These are phyloP conservation scores for Cladophialophora chaetospira DNA, from an alignment of 2,329 filamentous ascomycete species.

Conservation along the genomic window DNA sequence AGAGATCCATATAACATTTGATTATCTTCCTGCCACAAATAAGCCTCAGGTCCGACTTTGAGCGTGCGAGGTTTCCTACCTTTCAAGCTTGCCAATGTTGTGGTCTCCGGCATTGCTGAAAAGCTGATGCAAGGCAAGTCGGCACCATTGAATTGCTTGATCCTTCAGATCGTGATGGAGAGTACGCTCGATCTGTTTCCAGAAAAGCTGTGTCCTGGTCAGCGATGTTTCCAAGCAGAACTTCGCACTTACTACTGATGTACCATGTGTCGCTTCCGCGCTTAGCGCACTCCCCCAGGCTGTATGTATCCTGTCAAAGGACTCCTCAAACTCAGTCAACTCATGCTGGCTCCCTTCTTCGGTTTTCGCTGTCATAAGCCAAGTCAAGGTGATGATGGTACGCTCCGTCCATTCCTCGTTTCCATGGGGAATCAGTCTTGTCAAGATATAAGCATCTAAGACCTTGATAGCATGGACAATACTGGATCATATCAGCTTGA, in stretches of 20 bases:
- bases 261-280: slow-evolving; percentile 59
- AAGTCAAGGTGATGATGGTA: slow-evolving; percentile 66
- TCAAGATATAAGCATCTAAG: slow-evolving; percentile 65
- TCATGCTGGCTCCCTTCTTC: neutral
- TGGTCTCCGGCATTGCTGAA: slow-evolving; percentile 66
- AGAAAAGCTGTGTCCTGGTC: slow-evolving; percentile 63
- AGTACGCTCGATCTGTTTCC: slow-evolving; percentile 71
- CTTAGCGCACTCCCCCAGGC: slow-evolving; percentile 54
- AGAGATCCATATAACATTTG: slow-evolving; percentile 64
- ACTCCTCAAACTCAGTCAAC: slow-evolving; percentile 38
- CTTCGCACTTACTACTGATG: slow-evolving; percentile 41
- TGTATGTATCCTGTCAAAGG: slow-evolving; percentile 51
- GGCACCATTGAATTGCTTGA: slow-evolving; percentile 70
- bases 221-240: slow-evolving; percentile 15
- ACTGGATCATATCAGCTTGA: slow-evolving; percentile 34
- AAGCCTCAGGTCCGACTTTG: slow-evolving; percentile 35
- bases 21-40: slow-evolving; percentile 65
- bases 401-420: slow-evolving; percentile 67
- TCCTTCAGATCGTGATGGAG: slow-evolving; percentile 57
- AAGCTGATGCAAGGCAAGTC: slow-evolving; percentile 64
- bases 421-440: slow-evolving; percentile 55
- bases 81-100: slow-evolving; percentile 69
- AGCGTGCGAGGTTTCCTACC: slow-evolving; percentile 42
- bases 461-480: slow-evolving; percentile 45
- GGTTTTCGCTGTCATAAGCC: slow-evolving; percentile 52